Percentiles rank a stretch among this genome's conserved stretches.
phyloP scores from a whole-genome alignment of 176 grass and related monocot genomes.

The Carex myosuroides region DNA sequence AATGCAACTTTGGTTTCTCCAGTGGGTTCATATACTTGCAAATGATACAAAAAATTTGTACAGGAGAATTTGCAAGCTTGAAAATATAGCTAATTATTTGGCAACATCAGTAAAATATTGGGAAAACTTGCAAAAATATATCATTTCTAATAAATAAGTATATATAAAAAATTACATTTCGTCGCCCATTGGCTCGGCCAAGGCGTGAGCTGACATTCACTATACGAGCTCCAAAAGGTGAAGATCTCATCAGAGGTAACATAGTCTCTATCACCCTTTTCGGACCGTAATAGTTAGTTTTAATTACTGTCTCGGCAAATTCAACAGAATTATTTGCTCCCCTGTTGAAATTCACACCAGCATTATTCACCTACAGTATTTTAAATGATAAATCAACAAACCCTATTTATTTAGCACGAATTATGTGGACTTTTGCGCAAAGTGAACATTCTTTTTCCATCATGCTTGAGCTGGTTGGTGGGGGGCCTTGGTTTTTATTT shows the following conservation, averaged over 20 bases:
- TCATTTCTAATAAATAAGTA: background rate
- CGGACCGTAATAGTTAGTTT: slow-evolving; percentile 77
- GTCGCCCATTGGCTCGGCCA: slow-evolving; percentile 63
- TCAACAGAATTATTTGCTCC: slow-evolving; percentile 77
- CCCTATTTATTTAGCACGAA: background rate
- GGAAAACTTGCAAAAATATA: background rate
- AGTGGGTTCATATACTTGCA: background rate
- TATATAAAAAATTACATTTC: slow-evolving; percentile 40
- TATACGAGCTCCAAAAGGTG: slow-evolving; percentile 53
- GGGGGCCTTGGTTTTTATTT: background rate
- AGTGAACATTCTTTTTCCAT: background rate
- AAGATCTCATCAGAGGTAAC: slow-evolving; percentile 56
- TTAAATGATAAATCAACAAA: slow-evolving; percentile 18
- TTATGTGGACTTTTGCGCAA: background rate
- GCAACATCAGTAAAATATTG: background rate
- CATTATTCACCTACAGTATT: slow-evolving; percentile 79
- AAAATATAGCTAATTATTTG: background rate
- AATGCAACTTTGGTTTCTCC: background rate
- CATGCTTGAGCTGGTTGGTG: background rate
- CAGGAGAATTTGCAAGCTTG: background rate
- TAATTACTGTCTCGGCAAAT: slow-evolving; percentile 62
- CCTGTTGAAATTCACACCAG: slow-evolving; percentile 87
- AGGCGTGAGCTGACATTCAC: slow-evolving; percentile 89
- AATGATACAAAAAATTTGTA: background rate
- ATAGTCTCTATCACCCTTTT: slow-evolving; percentile 61